Base-by-base conservation (phyloP, 1,139 yeast species). In the Candida pseudoviswanathii region DNA sequence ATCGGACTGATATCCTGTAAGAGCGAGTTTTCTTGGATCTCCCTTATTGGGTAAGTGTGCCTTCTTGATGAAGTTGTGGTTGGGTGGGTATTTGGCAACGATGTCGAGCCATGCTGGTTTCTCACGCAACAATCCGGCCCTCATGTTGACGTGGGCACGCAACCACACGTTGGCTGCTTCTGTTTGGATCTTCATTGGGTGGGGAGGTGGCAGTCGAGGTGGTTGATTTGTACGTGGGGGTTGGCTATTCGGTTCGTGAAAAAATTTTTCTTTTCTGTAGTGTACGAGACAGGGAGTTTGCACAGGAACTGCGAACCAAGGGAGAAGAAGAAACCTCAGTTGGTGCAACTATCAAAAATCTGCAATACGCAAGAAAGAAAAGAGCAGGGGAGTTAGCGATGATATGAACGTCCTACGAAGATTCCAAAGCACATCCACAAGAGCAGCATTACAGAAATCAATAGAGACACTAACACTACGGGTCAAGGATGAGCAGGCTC, bases 31-130 rank as follows among this genome's bases (percentile, higher is more conserved):
- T n/a, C n/a, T 16, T 6, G 40, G 27, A 8, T 42, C 11, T 32
- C 34, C 66, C 59, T 21, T 52, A 26, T 51, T 54, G 64, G 64
- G 66, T 9, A 45, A 24, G 63, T 70, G 80, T 55, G 77, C 68
- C 55, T 63, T 68, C 60, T 75, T 78, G 55, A 87, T 66, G 64
- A 86, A 78, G 58, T 84, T 83, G 53, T 78, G 80, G 45, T 79
- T 73, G 36, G 97, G 97, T 37, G 97, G 97, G 58, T 86, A 78
- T 36, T 84, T 77, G 2, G 89, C 89, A 26, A 92, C 89, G 8
- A 88, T 91, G 55, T 86, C 84, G 67, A 80, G 89, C 97, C 97
- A 92, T 0, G 85, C 85, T 3, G 98, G 97, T 59, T 87, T 87
- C 32, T 78, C 70, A 37, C 69, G 74, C 50, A 89, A 74, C 34